phyloP scores from a whole-genome alignment of 1,139 yeast genomes.

The Lodderomyces theae region DNA sequence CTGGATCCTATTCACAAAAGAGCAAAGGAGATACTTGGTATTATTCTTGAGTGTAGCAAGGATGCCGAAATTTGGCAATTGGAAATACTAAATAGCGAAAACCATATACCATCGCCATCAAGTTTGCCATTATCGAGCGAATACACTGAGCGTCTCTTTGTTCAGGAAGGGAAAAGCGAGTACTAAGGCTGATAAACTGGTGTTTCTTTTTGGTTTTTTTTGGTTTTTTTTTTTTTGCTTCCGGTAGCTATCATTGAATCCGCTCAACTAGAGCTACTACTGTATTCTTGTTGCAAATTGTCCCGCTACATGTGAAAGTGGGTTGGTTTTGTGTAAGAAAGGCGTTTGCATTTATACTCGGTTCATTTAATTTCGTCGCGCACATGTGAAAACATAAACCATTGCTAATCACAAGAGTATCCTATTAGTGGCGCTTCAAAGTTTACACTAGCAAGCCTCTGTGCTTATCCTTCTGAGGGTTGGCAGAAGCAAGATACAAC shows the following conservation, averaged over 20 bases:
- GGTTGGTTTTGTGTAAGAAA: background rate
- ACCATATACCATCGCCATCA: background rate
- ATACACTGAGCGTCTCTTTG: conserved; percentile 14
- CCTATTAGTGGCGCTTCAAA: no score
- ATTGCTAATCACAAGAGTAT: no score
- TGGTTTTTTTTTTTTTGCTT: no score
- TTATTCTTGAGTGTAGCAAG: conserved; percentile 5
- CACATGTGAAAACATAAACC: background rate
- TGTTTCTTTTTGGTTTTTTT: background rate
- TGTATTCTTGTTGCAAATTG: background rate
- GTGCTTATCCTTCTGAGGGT: no score
- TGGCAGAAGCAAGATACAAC: no score
- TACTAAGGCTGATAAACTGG: background rate
- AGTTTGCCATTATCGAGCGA: conserved; percentile 12
- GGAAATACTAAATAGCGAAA: conserved; percentile 18
- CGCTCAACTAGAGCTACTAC: no score
- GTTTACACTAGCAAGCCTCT: no score
- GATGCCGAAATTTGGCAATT: conserved; percentile 16
- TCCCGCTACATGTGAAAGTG: background rate
- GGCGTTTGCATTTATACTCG: background rate
- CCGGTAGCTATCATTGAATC: background rate
- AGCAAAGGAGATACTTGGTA: conserved; percentile 23
- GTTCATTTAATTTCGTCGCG: background rate
- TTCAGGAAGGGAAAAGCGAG: conserved; percentile 3
- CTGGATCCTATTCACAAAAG: conserved; percentile 19